Evolutionary conservation across 164 flowering plant genomes (phyloP).

Genomic region (Cinnamomum micranthum): DNA sequence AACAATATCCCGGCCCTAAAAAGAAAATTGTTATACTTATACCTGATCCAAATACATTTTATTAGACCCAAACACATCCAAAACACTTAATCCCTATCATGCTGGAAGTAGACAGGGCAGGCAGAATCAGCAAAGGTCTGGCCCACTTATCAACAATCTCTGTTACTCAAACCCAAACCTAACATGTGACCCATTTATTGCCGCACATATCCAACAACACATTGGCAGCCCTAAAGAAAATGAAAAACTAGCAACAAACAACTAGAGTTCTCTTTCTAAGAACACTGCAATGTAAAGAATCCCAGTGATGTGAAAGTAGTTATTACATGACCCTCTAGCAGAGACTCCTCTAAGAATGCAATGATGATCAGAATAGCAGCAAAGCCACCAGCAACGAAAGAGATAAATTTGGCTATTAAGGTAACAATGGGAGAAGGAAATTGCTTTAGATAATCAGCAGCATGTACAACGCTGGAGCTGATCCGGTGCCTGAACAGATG

Average conservation of each 20-base stretch:
- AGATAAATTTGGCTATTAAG: slow-evolving; percentile 80
- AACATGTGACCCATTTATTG: not conserved
- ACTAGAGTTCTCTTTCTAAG: not conserved
- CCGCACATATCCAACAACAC: not conserved
- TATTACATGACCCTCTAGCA: slow-evolving; percentile 97
- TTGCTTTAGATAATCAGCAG: slow-evolving; percentile 84
- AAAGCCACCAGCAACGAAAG: slow-evolving; percentile 94
- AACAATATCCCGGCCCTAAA: not conserved
- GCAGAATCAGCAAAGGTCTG: not conserved
- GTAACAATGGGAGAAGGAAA: slow-evolving; percentile 91
- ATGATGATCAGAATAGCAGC: slow-evolving; percentile 93
- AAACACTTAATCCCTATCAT: not conserved
- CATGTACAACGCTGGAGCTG: slow-evolving; percentile 73
- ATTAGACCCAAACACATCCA: not conserved
- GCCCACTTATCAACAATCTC: not conserved
- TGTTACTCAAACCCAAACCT: not conserved
- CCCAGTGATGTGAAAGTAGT: not conserved
- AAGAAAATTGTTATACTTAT: not conserved
- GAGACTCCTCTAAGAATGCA: slow-evolving; percentile 93
- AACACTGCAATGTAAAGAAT: not conserved
- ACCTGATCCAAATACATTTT: not conserved
- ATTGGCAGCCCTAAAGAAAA: not conserved
- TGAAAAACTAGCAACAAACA: not conserved
- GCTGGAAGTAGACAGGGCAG: not conserved
- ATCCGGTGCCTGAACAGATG: slow-evolving; percentile 92